These are phyloP conservation scores for Tulasnella sp. DNA, from an alignment of 768 basidiomycete genomes.

Conservation along the genomic window DNA sequence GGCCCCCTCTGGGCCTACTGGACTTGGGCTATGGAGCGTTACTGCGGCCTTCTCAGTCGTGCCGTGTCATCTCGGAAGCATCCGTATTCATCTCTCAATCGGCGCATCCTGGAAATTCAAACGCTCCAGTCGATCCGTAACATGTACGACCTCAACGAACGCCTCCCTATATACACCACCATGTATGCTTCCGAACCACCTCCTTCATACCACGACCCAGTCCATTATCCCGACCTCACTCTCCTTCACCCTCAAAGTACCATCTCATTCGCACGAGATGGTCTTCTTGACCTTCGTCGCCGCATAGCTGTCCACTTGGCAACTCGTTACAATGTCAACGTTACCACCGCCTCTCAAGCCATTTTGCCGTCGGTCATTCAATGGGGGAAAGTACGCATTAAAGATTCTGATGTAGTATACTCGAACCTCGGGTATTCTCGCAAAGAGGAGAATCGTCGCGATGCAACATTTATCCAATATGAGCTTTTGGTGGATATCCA, in stretches of 20 bases:
- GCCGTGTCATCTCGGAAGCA: constrained; percentile 46
- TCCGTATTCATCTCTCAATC: constrained; percentile 47
- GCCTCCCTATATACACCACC: neutral
- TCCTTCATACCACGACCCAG: neutral
- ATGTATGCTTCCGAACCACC: neutral
- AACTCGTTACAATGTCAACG: neutral
- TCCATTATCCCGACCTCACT: neutral
- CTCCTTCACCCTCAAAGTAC: neutral
- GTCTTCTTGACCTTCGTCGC: neutral
- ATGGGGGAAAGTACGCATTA: neutral
- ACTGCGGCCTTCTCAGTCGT: constrained; percentile 45
- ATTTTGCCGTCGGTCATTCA: neutral
- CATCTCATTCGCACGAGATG: neutral
- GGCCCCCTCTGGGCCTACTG: constrained; percentile 12
- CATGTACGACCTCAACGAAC: constrained; percentile 44
- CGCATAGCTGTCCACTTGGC: neutral
- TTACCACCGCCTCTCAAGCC: neutral
- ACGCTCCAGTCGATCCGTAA: constrained; percentile 43
- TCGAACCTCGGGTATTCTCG: neutral
- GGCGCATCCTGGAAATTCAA: constrained; percentile 48
- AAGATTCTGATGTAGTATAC: neutral
- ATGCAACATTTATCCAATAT: neutral
- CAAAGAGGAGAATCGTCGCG: neutral
- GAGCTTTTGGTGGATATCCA: neutral
- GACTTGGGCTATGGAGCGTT: constrained; percentile 7